Base-by-base conservation (phyloP, 352 stramenopile genomes). In the Pelagophyceae sp. region DNA sequence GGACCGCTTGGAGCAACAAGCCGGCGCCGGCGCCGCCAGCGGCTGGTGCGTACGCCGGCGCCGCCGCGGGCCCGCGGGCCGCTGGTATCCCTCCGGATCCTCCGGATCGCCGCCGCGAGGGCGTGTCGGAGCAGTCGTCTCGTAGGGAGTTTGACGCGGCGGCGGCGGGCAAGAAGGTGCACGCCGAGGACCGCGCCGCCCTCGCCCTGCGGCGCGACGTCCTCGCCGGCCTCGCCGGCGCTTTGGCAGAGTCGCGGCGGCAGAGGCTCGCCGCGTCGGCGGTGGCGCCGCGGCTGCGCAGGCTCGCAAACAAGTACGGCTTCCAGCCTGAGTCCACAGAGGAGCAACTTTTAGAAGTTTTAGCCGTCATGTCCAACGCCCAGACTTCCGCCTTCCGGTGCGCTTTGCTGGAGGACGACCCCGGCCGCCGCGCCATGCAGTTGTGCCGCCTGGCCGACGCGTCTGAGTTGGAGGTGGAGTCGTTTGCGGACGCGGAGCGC, bases 391-490 rank as follows among this genome's bases (percentile, higher is more conserved):
- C 33, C 67, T 33, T 74, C 2, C 67, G 67, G 38, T 51, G 67
- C 67, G 38, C 67, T 33, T 37, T 74, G 15, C 29, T 74, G 35
- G 67, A 74, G 67, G 67, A 74, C 67, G 67, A 74, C 38, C 33
- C 29, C 67, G 67, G 17, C 35, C 33, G 67, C 15, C 67, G 67
- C 15, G 67, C 67, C 35, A 74, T 11, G 6, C 33, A 40, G 67
- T 3, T 74, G 15, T 74, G 67, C 38, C 76, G 76, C 35, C 5
- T 80, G 27, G 58, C 38, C 32, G 83, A 86, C 25, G 86, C 93
- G 70, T 93, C 89, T n/a, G 90, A 95, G 82, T 87, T 93, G 38
- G 90, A 95, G 72, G 82, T 94, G 11, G 88, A 85, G 25, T 87
- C 92, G 75, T 95, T 95, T 69, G 83, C 91, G 35, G 89, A 95